A percentile compares a stretch with the other conserved stretches of the same genome.
phyloP scores from a whole-genome alignment of 2,329 filamentous ascomycete genomes.

The Aureobasidium namibiae region DNA sequence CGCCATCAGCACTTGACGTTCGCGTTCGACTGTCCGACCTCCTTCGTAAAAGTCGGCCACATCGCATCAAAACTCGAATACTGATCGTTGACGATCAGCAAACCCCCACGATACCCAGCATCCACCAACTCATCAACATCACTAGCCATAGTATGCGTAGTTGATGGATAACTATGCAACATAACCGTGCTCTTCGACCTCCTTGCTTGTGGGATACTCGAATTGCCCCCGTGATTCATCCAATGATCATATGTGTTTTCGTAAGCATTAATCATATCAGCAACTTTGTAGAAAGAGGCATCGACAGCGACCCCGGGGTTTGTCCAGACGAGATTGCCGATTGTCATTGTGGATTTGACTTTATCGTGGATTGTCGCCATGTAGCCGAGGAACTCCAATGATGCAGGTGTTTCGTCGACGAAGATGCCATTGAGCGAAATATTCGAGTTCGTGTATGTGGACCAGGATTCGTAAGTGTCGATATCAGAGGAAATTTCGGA shows the following conservation, averaged over 20 bases:
- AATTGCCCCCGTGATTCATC: constrained; percentile 13
- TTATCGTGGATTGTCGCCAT: constrained; percentile 17
- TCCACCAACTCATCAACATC: constrained; percentile 1
- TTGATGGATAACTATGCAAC: constrained; percentile 14
- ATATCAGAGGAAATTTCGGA: constrained; percentile 18
- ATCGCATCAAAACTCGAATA: neutral
- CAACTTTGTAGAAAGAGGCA: constrained; percentile 16
- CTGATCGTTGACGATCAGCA: neutral
- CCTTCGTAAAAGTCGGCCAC: neutral
- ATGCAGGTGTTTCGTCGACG: constrained; percentile 23
- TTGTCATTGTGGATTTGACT: constrained; percentile 10
- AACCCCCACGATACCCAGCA: neutral
- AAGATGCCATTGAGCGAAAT: constrained; percentile 24
- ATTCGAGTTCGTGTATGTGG: constrained; percentile 15
- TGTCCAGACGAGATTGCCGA: constrained; percentile 18
- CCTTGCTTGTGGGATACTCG: constrained; percentile 7
- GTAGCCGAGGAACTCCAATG: constrained; percentile 15
- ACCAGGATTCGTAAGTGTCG: constrained; percentile 17
- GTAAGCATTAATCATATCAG: constrained; percentile 21
- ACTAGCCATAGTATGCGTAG: neutral
- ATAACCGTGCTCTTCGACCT: constrained; percentile 17
- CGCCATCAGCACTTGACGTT: neutral
- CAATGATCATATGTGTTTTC: constrained; percentile 16
- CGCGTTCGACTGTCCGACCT: neutral
- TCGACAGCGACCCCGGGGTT: constrained; percentile 18